These are phyloP conservation scores for Picea sitchensis DNA, from an alignment of 75 land plant genomes.

Conservation along the genomic window DNA sequence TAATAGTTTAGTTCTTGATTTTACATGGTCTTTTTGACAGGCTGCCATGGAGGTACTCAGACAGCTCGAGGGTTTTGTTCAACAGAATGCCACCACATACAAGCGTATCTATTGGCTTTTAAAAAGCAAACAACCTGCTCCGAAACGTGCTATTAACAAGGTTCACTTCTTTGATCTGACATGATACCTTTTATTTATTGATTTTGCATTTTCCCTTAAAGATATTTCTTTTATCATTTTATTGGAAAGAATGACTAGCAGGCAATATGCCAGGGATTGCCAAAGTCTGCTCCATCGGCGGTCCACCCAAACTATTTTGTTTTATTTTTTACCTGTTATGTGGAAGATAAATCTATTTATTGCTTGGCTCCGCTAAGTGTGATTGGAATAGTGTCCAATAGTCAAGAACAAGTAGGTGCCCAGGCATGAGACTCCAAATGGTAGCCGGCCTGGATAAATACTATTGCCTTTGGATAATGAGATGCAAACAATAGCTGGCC, in stretches of 20 bases:
- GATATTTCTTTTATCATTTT: neutral
- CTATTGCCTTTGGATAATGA: too few species aligned
- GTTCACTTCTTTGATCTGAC: neutral
- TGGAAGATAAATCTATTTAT: too few species aligned
- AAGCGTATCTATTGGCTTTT: neutral
- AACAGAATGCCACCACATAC: neutral
- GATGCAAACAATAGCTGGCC: too few species aligned
- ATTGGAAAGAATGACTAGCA: neutral
- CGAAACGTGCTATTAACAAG: constrained; percentile 2
- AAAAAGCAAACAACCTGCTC: neutral
- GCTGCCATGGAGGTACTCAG: constrained; percentile 5
- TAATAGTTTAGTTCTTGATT: neutral
- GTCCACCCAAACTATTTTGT: too few species aligned
- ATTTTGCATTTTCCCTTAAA: neutral
- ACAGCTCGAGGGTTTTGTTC: neutral
- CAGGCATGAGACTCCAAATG: too few species aligned
- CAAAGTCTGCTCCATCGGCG: too few species aligned
- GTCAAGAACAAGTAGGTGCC: too few species aligned
- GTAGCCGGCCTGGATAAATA: too few species aligned
- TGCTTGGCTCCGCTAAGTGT: too few species aligned
- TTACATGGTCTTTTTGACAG: neutral
- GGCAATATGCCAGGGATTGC: neutral
- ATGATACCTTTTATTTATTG: neutral
- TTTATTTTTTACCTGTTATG: too few species aligned
- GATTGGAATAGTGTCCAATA: too few species aligned